Base-by-base conservation (phyloP, 2,329 filamentous ascomycete genomes). In the Penicillium sp. region DNA sequence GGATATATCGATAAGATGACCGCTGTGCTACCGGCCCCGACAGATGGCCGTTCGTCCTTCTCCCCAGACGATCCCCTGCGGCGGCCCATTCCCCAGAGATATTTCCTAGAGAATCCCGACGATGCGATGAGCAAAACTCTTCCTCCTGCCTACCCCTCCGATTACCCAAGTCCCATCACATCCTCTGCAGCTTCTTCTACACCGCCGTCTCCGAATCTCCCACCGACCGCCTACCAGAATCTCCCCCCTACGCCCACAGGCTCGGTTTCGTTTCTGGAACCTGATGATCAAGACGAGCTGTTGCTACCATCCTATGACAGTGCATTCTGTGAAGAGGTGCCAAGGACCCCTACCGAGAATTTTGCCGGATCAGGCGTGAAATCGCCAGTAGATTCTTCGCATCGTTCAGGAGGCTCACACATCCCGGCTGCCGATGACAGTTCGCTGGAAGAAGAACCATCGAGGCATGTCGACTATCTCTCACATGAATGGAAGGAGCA, bases 401-500 rank as follows among this genome's bases (percentile, higher is more conserved):
- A 13, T 81, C 84, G 44, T 86, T 88, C 5, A 86, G 86, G 62
- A 86, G 86, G 62, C 86, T 85, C 2, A 84, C 88, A 17, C 80
- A 86, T 31, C 68, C 83, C 88, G 35, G 90, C 90, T 8, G 90
- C 91, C 67, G 93, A 97, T 69, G 93, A 97, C 76, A 90, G 88
- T 9, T 90, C 90, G 11, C 83, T 96, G 44, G 86, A 88, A 65
- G 84, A 83, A 38, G 87, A 90, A 71, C 92, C 92, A 1, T 93
- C 93, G 50, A 85, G 92, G 67, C 92, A 97, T 78, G 93, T 97
- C n/a, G 93, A 97, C 78, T 97, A 97, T 74, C 85, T 97, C 51
- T 96, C 93, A 19, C 91, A 98, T 73, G 88, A 94, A 64, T 97
- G 94, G 92, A 88, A 86, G 66, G 93, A 97, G 78, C 93, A 98